Evolutionary conservation across 2,329 filamentous ascomycete genomes (phyloP).

Genomic region (Venturia nashicola): DNA sequence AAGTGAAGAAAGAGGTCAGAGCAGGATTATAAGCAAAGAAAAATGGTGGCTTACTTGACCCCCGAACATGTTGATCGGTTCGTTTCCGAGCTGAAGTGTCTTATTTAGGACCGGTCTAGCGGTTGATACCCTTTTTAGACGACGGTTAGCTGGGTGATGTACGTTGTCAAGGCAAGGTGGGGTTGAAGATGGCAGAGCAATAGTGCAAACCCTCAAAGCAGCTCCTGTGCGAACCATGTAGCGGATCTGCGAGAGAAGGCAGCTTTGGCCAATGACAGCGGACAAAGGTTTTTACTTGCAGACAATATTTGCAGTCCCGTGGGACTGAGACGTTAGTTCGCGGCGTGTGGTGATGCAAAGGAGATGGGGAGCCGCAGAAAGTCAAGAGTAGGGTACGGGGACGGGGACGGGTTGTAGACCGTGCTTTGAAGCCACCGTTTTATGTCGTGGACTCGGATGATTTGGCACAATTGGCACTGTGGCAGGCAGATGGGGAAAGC

Average conservation of each 20-base stretch:
- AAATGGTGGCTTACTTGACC: slow-evolving; percentile 1
- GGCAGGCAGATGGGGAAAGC: neutral
- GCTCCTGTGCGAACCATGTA: neutral
- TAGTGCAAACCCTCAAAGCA: neutral
- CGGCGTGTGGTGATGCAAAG: neutral
- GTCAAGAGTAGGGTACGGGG: neutral
- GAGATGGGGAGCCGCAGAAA: neutral
- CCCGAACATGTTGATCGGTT: slow-evolving; percentile 1
- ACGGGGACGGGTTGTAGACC: neutral
- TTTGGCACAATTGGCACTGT: too few species aligned
- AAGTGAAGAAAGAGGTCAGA: neutral
- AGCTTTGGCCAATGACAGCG: neutral
- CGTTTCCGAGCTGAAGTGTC: neutral
- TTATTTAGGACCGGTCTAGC: neutral
- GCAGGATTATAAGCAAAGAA: neutral
- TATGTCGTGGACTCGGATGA: neutral
- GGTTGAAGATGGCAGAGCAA: neutral
- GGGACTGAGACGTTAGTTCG: neutral
- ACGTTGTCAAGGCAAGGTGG: neutral
- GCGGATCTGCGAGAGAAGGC: neutral
- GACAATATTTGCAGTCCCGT: neutral
- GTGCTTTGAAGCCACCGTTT: neutral
- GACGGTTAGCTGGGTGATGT: neutral
- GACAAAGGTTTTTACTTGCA: neutral
- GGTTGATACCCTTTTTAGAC: neutral